Conservation (phyloP, 2,329 filamentous ascomycete genomes). For the Lasiodiplodia sp. region DNA sequence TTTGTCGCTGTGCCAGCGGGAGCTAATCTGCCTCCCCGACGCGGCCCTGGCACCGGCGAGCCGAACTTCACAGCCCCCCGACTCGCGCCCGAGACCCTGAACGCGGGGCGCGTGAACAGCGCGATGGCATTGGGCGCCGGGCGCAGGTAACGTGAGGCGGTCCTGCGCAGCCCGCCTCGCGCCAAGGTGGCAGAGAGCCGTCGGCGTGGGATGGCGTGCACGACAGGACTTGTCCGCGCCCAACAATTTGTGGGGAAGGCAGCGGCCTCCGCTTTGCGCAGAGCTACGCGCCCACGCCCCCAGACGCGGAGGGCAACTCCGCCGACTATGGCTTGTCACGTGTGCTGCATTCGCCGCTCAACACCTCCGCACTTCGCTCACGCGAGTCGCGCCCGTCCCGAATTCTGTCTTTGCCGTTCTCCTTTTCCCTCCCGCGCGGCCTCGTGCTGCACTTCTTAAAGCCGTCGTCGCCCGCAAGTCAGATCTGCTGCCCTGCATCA, state of each 20-base stretch:
- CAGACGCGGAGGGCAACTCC: constrained; percentile 12
- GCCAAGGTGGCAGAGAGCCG: background rate
- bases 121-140: background rate
- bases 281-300: background rate
- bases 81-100: background rate
- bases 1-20: background rate
- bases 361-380: constrained; percentile 22
- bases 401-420: background rate
- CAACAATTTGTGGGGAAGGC: constrained; percentile 14
- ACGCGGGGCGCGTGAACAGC: background rate
- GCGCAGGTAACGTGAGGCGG: background rate
- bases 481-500: background rate
- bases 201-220: background rate
- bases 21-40: background rate
- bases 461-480: background rate
- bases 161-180: background rate
- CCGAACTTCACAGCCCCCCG: background rate
- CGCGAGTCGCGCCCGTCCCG: constrained; percentile 13
- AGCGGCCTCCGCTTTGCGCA: background rate
- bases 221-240: constrained; percentile 1
- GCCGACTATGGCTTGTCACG: constrained; percentile 14
- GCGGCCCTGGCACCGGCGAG: no score
- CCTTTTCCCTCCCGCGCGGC: background rate
- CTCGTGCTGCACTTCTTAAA: background rate
- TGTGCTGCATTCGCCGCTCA: constrained; percentile 15